Percentiles rank a stretch among this genome's conserved stretches.
Conservation (phyloP, 2,329 filamentous ascomycete species). For the Fusarium nematophilum region DNA sequence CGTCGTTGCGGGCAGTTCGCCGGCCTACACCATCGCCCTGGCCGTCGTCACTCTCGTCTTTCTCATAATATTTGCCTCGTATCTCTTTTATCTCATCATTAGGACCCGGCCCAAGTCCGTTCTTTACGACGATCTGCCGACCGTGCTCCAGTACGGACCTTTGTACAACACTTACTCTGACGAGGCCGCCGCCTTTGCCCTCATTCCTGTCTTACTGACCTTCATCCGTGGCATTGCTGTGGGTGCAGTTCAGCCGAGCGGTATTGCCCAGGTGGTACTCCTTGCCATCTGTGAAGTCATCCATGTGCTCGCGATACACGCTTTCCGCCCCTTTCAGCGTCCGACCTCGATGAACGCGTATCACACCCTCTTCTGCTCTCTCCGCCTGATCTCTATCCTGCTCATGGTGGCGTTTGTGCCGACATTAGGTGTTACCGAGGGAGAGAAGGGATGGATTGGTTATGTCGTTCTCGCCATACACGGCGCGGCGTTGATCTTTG, state of each 20-base stretch:
- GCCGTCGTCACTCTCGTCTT: constrained; percentile 80
- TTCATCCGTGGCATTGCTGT: constrained; percentile 90
- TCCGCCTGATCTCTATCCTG: constrained; percentile 81
- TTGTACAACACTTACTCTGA: constrained; percentile 98
- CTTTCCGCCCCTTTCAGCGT: constrained; percentile 89
- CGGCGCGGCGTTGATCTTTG: constrained; percentile 84
- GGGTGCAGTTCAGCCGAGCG: constrained; percentile 91
- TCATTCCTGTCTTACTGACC: constrained; percentile 86
- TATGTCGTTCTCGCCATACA: constrained; percentile 92
- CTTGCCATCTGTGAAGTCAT: constrained; percentile 96
- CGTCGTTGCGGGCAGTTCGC: constrained; percentile 76
- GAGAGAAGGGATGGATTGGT: constrained; percentile 91
- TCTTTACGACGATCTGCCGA: constrained; percentile 92
- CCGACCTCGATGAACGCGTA: constrained; percentile 98
- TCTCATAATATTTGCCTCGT: constrained; percentile 78
- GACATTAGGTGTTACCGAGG: constrained; percentile 80
- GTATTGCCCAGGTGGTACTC: constrained; percentile 91
- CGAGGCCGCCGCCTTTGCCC: constrained; percentile 88
- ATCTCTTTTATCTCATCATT: constrained; percentile 84
- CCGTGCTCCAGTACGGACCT: constrained; percentile 88
- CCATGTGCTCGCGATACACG: constrained; percentile 85
- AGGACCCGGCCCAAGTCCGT: constrained; percentile 84
- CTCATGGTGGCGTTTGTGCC: constrained; percentile 88
- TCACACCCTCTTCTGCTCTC: constrained; percentile 82
- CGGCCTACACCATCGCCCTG: constrained; percentile 76